Evolutionary conservation across 495 filamentous ascomycete species (phyloP), one percentile per base, ranked within the genome.

Genomic region (Penicillium ochrochloron): DNA sequence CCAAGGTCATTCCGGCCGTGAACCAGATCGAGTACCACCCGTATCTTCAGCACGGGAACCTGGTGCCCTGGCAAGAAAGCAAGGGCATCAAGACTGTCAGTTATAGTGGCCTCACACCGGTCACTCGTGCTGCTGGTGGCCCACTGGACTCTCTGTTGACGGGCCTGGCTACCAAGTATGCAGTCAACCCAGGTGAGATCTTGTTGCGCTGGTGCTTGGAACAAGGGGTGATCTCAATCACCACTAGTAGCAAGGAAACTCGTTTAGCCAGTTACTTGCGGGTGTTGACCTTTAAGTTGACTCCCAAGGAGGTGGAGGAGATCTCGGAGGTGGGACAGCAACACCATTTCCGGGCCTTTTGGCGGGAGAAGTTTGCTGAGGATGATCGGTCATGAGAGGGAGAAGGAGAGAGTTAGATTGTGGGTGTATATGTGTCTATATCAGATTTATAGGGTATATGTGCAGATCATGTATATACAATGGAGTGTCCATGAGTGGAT

Each of bases 11-110:
- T 14, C 93, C 93, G 0, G 86, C 81, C 2, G 83, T 93, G 68
- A 96, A 97, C 76, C 93, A 96, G 80, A 91, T 96, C 64, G 92
- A 97, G 75, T 94, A 85, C 69, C 91, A 96, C 69, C 90, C 92
- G 0, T 96, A 97, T 73, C 82, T 97, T 39, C 93, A 96, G 74
- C 92, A 89, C 73, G 78, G 78, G 3, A 75, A 77, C n/a, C 81
- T 96, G 17, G 42, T 96, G 6, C 74, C 78, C 6, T 92, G 84
- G 75, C 87, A 90, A 61, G 82, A 85, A 67, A 76, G 85, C 70
- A 81, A 92, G 61, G 79, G 80, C 23, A 95, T 97, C 68, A 88
- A 87, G 7, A 84, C 88, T 0, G 78, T 83, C 5, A 90, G 89
- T 34, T 97, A 94, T 73, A 83, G 75, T 0, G 86, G 91, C 6